phyloP scores from a whole-genome alignment of 345 rosid genomes.

The Syzygium grande region DNA sequence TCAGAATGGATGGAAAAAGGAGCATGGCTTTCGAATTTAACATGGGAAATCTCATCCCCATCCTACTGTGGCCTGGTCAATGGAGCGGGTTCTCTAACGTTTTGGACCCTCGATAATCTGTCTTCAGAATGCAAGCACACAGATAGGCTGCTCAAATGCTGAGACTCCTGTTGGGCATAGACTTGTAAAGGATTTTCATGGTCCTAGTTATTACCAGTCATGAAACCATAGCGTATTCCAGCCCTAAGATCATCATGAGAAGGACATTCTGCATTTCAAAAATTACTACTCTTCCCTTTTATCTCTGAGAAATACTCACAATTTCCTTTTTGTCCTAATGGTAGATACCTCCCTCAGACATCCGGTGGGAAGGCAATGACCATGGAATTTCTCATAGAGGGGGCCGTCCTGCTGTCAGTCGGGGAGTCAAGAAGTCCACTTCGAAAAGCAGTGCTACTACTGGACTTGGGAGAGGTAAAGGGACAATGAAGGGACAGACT shows the following conservation, averaged over 20 bases:
- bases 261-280: neutral
- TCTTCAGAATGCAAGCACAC: neutral
- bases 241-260: neutral
- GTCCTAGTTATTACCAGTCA: neutral
- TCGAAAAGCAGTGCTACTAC: slow-evolving; percentile 56
- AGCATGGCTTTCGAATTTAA: neutral
- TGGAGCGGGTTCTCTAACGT: neutral
- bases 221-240: neutral
- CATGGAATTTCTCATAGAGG: slow-evolving; percentile 64
- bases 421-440: slow-evolving; percentile 58
- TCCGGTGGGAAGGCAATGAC: slow-evolving; percentile 83
- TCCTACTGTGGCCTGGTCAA: neutral
- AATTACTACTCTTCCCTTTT: neutral
- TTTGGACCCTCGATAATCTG: neutral
- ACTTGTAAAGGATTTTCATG: neutral
- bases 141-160: neutral
- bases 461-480: slow-evolving; percentile 79
- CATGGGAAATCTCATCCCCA: neutral
- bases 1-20: neutral
- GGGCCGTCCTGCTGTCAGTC: slow-evolving; percentile 73
- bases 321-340: neutral
- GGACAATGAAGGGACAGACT: slow-evolving; percentile 37
- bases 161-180: neutral
- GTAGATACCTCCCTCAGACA: slow-evolving; percentile 87
- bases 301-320: neutral